Conservation (phyloP, 2,329 filamentous ascomycete species). For the Trichoderma afroharzianum region DNA sequence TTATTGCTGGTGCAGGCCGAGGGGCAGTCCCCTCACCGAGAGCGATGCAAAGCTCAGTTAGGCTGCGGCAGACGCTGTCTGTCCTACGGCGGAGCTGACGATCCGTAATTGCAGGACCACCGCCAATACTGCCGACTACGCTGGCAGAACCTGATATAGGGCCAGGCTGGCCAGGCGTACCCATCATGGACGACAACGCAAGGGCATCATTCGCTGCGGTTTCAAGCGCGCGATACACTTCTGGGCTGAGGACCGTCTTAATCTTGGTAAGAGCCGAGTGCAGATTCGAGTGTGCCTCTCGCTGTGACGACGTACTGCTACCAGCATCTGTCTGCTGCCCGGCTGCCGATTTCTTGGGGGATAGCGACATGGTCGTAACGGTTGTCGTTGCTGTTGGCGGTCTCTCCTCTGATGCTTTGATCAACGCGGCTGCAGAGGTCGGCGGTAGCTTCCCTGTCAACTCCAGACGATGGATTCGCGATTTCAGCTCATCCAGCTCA, state of each 20-base stretch:
- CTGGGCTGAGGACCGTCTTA: constrained; percentile 62
- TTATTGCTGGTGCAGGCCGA: constrained; percentile 23
- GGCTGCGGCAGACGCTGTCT: constrained; percentile 84
- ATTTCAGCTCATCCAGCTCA: constrained; percentile 92
- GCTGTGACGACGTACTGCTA: constrained; percentile 41
- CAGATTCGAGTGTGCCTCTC: constrained; percentile 71
- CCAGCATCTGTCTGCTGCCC: constrained; percentile 34
- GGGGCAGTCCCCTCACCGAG: constrained; percentile 59
- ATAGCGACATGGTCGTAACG: constrained; percentile 84
- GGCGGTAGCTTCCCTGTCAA: constrained; percentile 82
- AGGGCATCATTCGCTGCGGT: constrained; percentile 78
- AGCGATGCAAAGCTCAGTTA: constrained; percentile 89
- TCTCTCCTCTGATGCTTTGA: constrained; percentile 70
- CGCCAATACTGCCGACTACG: constrained; percentile 42
- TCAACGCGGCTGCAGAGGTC: constrained; percentile 76
- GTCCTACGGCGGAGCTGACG: constrained; percentile 85
- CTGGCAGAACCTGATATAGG: constrained; percentile 66
- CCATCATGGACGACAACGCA: constrained; percentile 72
- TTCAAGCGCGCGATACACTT: constrained; percentile 77
- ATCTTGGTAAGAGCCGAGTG: constrained; percentile 78
- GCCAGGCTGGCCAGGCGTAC: constrained; percentile 63
- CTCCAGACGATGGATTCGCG: constrained; percentile 84
- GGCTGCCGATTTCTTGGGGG: constrained; percentile 65
- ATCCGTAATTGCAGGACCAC: constrained; percentile 60
- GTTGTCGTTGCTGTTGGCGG: constrained; percentile 89